Base-by-base conservation (phyloP, 257 asterid species). In the Misopates orontium region DNA sequence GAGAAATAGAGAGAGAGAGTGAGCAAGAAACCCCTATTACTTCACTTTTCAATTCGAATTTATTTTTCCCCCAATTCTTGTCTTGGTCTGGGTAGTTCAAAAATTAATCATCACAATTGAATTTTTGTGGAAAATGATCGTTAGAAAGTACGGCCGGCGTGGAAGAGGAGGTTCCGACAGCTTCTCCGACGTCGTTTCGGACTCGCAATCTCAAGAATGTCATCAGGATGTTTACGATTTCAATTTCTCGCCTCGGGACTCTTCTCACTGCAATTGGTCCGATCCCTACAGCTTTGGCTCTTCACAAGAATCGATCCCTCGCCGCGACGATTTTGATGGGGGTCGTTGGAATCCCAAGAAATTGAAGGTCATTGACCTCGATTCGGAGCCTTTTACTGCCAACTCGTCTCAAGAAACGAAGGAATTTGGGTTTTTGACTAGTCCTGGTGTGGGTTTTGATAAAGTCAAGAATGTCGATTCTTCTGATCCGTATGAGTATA, bases 101-200 rank as follows among this genome's bases (percentile, higher is more conserved):
- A 28, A 28, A 28, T 7, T n/a, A n/a, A n/a, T n/a, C n/a, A n/a
- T n/a, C n/a, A 14, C 16, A 42, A 42, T 60, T 74, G 59, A 65
- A 54, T 55, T 71, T 18, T 11, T 4, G 9, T 8, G 51, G 61
- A 51, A 5, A 19, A 83, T 86, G 89, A 76, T 85, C 11, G 83
- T 71, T 31, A 78, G 91, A 48, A 83, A 81, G 10, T 77, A 83
- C 76, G 89, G 91, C 49, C 80, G 91, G n/a, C 87, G 89, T 66
- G 66, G 75, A 19, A 73, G 87, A 53, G 82, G 78, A 68, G 83
- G 71, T 52, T 54, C 74, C 42, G 75, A 63, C 19, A 78, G 73
- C 36, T 77, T 71, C 19, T 69, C 83, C 66, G 95, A 76, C 59
- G 80, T 60, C 62, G 87, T 72, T 70, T 77, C 81, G 47, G 86